A percentile compares a stretch with the other conserved stretches of the same genome.
Conservation (phyloP, 176 grass and related monocot species). For the Ampelocalamus luodianensis region DNA sequence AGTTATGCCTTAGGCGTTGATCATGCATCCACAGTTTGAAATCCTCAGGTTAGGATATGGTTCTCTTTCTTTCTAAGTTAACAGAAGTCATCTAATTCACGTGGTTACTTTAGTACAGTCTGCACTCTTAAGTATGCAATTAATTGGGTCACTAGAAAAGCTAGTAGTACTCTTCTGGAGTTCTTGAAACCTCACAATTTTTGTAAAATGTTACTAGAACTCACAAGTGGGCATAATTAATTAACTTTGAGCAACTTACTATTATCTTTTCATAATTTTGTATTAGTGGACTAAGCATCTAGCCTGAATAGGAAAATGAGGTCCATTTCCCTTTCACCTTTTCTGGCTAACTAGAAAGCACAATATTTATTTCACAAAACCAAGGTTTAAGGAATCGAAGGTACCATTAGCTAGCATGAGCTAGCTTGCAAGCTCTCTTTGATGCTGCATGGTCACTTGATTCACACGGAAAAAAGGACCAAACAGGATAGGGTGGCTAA, state of each 20-base stretch:
- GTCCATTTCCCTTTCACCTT: slow-evolving; percentile 19
- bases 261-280: background rate
- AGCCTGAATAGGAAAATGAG: background rate
- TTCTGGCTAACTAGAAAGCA: background rate
- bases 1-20: background rate
- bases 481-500: slow-evolving; percentile 31
- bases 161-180: too few species aligned
- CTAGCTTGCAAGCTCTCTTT: background rate
- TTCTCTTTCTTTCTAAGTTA: slow-evolving; percentile 7
- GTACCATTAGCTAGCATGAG: slow-evolving; percentile 19
- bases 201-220: background rate
- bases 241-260: background rate
- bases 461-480: background rate
- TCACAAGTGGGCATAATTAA: background rate
- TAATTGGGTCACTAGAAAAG: background rate
- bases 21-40: too few species aligned
- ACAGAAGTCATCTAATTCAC: background rate
- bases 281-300: background rate
- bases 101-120: background rate
- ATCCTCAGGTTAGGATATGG: background rate
- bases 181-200: background rate
- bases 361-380: background rate
- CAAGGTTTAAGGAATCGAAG: background rate
- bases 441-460: slow-evolving; percentile 11
- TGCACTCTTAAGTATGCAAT: background rate